These are phyloP conservation scores for Hordeum pubiflorum DNA, from an alignment of 202 grass and related monocot species.

Conservation along the genomic window DNA sequence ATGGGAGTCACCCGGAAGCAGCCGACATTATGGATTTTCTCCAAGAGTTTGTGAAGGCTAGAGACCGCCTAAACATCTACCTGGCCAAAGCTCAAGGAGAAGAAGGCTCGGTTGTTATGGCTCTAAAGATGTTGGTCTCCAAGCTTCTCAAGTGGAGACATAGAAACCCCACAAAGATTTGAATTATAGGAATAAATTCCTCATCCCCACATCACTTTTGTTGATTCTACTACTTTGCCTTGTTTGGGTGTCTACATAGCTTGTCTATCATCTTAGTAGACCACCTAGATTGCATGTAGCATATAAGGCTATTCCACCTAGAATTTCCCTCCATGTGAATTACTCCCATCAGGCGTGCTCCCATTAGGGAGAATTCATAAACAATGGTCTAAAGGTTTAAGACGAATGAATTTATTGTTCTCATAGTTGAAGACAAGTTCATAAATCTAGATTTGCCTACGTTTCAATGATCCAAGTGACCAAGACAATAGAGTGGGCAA, in stretches of 20 bases:
- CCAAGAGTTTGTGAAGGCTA: not conserved
- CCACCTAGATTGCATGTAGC: too few relatives aligned
- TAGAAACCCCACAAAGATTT: not conserved
- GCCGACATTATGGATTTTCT: not conserved
- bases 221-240: not conserved
- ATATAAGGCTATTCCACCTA: not conserved
- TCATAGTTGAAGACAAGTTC: not conserved
- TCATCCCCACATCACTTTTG: not conserved
- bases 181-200: not conserved
- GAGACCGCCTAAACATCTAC: not conserved
- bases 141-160: not conserved
- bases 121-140: not conserved
- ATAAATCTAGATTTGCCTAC: not conserved
- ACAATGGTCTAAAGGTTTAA: not conserved
- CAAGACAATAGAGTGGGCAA: too few relatives aligned
- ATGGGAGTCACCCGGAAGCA: not conserved
- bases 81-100: not conserved
- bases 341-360: not conserved
- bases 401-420: not conserved
- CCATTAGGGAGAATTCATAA: not conserved
- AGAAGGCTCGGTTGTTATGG: not conserved
- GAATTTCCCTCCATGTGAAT: not conserved
- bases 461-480: too few relatives aligned
- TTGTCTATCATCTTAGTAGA: not conserved
- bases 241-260: not conserved